These are phyloP conservation scores for Tirmania nivea DNA, from an alignment of 495 filamentous ascomycete genomes.

Conservation along the genomic window DNA sequence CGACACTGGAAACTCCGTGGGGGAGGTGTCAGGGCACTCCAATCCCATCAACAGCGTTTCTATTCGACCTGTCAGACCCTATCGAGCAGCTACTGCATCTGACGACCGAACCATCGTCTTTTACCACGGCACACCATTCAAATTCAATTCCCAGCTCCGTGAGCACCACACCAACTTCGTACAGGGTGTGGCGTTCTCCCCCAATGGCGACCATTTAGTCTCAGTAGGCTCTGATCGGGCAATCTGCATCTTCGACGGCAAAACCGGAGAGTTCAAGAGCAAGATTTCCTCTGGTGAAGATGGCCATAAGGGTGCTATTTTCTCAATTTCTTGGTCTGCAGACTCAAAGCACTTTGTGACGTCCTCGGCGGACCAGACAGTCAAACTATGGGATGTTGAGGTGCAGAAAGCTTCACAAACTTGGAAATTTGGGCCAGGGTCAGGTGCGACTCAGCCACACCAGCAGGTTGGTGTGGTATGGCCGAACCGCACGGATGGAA, in stretches of 20 bases:
- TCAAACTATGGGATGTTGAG: slow-evolving; percentile 76
- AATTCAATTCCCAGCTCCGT: slow-evolving; percentile 57
- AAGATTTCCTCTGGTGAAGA: slow-evolving; percentile 53
- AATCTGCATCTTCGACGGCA: slow-evolving; percentile 89
- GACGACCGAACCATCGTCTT: slow-evolving; percentile 82
- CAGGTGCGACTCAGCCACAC: slow-evolving; percentile 32
- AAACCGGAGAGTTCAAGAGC: slow-evolving; percentile 60
- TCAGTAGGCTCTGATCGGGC: slow-evolving; percentile 73
- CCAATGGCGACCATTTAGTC: slow-evolving; percentile 63
- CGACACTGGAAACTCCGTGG: slow-evolving; percentile 87
- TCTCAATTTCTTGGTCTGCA: slow-evolving; percentile 69
- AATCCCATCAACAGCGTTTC: slow-evolving; percentile 77
- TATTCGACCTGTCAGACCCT: slow-evolving; percentile 68
- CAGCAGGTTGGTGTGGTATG: slow-evolving; percentile 92
- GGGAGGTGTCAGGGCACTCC: slow-evolving; percentile 78
- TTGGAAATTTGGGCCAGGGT: slow-evolving; percentile 57
- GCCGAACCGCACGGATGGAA: slow-evolving; percentile 61
- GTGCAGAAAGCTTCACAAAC: slow-evolving; percentile 49
- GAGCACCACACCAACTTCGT: slow-evolving; percentile 68
- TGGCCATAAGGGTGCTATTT: slow-evolving; percentile 75
- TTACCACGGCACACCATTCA: slow-evolving; percentile 83
- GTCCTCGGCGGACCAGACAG: slow-evolving; percentile 79
- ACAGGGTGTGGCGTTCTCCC: slow-evolving; percentile 71
- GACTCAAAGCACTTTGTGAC: slow-evolving; percentile 83
- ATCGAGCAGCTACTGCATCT: slow-evolving; percentile 73